Evolutionary conservation across 257 asterid genomes (phyloP).

Genomic region (Petunia secreta): DNA sequence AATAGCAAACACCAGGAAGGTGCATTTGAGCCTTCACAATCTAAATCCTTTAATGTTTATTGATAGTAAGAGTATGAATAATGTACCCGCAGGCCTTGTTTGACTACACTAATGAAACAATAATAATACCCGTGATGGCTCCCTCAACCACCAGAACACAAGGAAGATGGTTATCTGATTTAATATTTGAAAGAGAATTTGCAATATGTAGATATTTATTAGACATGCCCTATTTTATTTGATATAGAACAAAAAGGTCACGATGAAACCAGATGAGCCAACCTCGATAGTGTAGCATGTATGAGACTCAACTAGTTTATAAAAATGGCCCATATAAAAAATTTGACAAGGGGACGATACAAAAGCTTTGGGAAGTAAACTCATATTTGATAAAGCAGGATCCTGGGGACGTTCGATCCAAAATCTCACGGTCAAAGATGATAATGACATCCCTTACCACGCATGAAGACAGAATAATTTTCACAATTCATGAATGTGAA

Average conservation of each 20-base stretch:
- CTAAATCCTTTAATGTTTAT: background rate
- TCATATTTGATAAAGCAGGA: background rate
- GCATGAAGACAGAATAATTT: conserved; percentile 3
- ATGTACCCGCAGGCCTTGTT: background rate
- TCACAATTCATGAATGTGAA: background rate
- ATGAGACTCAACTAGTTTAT: background rate
- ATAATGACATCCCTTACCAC: background rate
- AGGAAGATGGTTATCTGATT: background rate
- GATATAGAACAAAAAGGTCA: background rate
- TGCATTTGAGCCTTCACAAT: background rate
- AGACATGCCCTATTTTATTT: background rate
- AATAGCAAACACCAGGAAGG: background rate
- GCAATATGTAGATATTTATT: background rate
- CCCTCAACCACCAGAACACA: background rate
- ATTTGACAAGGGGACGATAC: background rate
- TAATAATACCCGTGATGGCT: background rate
- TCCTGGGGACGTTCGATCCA: background rate
- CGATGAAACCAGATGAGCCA: conserved; percentile 14
- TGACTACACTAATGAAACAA: background rate
- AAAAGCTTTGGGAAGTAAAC: conserved; percentile 21
- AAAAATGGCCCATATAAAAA: background rate
- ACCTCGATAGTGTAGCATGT: conserved; percentile 4
- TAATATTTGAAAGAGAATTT: conserved; percentile 12
- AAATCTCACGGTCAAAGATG: background rate
- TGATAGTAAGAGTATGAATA: conserved; percentile 12